Conservation (phyloP, 2,329 filamentous ascomycete species). For the Aspergillus aculeatus region DNA sequence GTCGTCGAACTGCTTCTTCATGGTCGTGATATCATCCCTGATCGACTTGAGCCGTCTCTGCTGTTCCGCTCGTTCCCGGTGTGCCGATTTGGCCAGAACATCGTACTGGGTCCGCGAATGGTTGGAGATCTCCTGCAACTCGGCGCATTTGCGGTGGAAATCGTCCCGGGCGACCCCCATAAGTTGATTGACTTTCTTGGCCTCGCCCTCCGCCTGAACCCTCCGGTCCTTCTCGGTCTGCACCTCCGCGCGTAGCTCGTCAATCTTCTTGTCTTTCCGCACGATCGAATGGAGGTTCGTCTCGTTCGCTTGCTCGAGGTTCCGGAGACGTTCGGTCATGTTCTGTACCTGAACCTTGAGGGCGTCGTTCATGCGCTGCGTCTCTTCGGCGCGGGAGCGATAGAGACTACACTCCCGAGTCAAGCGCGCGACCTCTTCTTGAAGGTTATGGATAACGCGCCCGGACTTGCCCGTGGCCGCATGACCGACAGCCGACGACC, state of each 20-base stretch:
- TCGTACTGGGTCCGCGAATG: constrained; percentile 45
- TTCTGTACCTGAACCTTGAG: constrained; percentile 47
- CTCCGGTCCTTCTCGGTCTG: constrained; percentile 44
- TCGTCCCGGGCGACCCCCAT: constrained; percentile 43
- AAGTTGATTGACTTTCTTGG: constrained; percentile 36
- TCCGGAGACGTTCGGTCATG: constrained; percentile 46
- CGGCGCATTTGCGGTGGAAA: constrained; percentile 39
- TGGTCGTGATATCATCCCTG: constrained; percentile 32
- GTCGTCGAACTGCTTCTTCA: constrained; percentile 38
- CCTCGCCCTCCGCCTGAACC: constrained; percentile 41
- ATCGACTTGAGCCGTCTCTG: constrained; percentile 40
- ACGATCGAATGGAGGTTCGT: constrained; percentile 47
- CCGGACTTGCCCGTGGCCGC: constrained; percentile 52
- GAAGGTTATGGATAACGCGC: constrained; percentile 51
- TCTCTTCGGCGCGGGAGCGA: constrained; percentile 47
- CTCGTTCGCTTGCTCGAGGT: constrained; percentile 48
- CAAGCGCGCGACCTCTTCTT: constrained; percentile 51
- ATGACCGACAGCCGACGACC: constrained; percentile 52
- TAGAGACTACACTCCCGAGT: constrained; percentile 48
- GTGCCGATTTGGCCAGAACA: constrained; percentile 39
- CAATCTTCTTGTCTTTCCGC: constrained; percentile 49
- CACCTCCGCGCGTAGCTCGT: constrained; percentile 45
- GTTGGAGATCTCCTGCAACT: constrained; percentile 40
- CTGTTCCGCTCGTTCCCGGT: constrained; percentile 44
- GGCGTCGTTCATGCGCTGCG: constrained; percentile 47